phyloP scores from a whole-genome alignment of 768 basidiomycete species.

The Solioccasus polychromus region DNA sequence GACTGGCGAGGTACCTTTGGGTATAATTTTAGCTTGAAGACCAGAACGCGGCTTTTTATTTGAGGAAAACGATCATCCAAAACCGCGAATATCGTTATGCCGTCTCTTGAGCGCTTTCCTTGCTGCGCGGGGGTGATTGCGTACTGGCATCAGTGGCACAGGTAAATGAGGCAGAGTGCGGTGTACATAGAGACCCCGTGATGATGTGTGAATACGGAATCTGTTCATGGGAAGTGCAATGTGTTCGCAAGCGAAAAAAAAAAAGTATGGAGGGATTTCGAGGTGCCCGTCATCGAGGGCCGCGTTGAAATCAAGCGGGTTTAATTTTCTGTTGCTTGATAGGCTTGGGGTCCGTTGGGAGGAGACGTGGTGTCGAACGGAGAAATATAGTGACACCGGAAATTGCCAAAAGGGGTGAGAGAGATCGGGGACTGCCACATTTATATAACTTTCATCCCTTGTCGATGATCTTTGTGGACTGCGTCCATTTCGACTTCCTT shows the following conservation, averaged over 20 bases:
- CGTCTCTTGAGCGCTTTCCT: too few species aligned
- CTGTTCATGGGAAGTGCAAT: neutral
- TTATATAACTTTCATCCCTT: slow-evolving; percentile 1
- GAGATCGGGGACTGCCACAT: neutral
- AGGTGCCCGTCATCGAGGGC: neutral
- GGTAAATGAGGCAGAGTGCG: neutral
- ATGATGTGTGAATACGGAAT: neutral
- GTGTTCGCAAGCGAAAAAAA: neutral
- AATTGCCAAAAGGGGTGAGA: too few species aligned
- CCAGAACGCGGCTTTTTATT: too few species aligned
- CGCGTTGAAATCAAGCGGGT: neutral
- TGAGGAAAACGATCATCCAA: too few species aligned
- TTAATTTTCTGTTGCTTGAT: neutral
- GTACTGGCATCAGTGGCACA: neutral
- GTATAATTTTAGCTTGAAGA: too few species aligned
- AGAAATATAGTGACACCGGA: too few species aligned
- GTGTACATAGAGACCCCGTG: neutral
- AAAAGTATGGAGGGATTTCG: neutral
- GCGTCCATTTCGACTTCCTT: slow-evolving; percentile 16
- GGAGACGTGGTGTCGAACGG: too few species aligned
- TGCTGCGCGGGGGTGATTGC: too few species aligned
- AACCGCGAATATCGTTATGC: too few species aligned
- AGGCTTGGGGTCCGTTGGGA: neutral
- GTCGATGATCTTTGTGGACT: slow-evolving; percentile 12
- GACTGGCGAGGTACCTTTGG: too few species aligned